Base-by-base conservation (phyloP, 345 rosid species). In the Syzygium aqueum region DNA sequence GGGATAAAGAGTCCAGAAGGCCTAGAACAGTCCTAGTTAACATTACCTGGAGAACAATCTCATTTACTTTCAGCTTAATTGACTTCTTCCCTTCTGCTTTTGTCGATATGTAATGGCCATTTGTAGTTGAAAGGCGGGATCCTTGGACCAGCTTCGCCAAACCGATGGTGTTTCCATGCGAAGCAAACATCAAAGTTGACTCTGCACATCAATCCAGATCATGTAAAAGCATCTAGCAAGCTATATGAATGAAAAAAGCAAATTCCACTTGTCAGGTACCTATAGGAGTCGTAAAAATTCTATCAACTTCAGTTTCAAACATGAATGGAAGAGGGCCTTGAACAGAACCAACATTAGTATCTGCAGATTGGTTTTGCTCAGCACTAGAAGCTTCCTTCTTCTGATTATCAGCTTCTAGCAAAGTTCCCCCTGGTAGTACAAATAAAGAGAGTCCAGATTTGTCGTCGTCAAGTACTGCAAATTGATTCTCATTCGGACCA, bases 241-340 rank as follows among this genome's bases (percentile, higher is more conserved):
- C 51, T 88, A 77, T 33, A 88, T 86, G 85, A 88, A 51, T 88
- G 21, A 30, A 23, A 88, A 94, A 88, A 93, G 90, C 86, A 84
- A 86, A 73, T 88, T 84, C 56, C 33, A 84, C 54, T 87, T 65
- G 82, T 88, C 92, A 90, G 84, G 78, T 91, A 97, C 99, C 99
- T 95, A 95, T 91, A 23, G 99, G 98, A 88, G 99, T 96, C 86
- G 98, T 93, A 93, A 97, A 97, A 86, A 97, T 93, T 85, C 94
- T 95, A 91, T 97, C 98, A 19, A 97, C 94, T 92, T 95, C 98
- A 59, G 95, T 92, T 88, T 97, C 99, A 93, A 97, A 97, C 96
- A 95, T 85, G 91, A 95, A 96, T 87, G 94, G 95, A 86, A 92
- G 63, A 53, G 98, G 99, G 86, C 98, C 99, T 90, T 89, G 94